A percentile compares a stretch with the other conserved stretches of the same genome.
Evolutionary conservation across 352 stramenopile genomes (phyloP).

Genomic region (Pythium periplocum): DNA sequence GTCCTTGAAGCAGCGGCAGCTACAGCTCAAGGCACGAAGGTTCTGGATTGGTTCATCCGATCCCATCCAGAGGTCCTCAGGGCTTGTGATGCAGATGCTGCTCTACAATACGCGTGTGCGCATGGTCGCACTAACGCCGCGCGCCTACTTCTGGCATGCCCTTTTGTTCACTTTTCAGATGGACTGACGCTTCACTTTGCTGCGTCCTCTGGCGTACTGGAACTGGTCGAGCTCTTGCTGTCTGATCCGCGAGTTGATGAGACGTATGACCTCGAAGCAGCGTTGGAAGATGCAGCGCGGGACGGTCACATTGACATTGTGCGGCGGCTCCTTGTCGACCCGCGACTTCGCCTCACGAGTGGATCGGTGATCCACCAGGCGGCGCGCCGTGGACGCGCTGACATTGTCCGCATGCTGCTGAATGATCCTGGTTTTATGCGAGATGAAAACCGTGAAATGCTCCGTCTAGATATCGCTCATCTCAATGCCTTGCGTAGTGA

Average conservation of each 20-base stretch:
- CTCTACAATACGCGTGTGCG: slow-evolving; percentile 20
- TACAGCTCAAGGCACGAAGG: background rate
- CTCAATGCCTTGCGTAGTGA: background rate
- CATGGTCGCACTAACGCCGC: slow-evolving; percentile 8
- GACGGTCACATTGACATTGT: slow-evolving; percentile 13
- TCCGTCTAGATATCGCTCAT: background rate
- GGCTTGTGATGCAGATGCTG: slow-evolving; percentile 13
- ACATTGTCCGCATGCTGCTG: slow-evolving; percentile 7
- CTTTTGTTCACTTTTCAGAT: slow-evolving; percentile 3
- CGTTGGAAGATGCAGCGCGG: slow-evolving; percentile 12
- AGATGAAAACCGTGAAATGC: background rate
- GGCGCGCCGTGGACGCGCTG: slow-evolving; percentile 5
- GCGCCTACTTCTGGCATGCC: slow-evolving; percentile 3
- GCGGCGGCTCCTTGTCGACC: slow-evolving; percentile 1
- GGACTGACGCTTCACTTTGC: slow-evolving; percentile 15
- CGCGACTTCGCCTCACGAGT: slow-evolving; percentile 7
- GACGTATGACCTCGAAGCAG: slow-evolving; percentile 9
- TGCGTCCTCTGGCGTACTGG: slow-evolving; percentile 6
- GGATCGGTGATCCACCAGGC: slow-evolving; percentile 13
- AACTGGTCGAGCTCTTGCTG: slow-evolving; percentile 11
- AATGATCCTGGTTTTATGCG: slow-evolving; percentile 3
- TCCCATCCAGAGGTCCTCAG: background rate
- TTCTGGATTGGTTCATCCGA: slow-evolving; percentile 11
- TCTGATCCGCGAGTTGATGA: slow-evolving; percentile 6
- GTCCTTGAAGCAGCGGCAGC: slow-evolving; percentile 1